A percentile compares a stretch with the other conserved stretches of the same genome.
Conservation (phyloP, 2,329 filamentous ascomycete genomes). For the Mycosphaerella arachidis region DNA sequence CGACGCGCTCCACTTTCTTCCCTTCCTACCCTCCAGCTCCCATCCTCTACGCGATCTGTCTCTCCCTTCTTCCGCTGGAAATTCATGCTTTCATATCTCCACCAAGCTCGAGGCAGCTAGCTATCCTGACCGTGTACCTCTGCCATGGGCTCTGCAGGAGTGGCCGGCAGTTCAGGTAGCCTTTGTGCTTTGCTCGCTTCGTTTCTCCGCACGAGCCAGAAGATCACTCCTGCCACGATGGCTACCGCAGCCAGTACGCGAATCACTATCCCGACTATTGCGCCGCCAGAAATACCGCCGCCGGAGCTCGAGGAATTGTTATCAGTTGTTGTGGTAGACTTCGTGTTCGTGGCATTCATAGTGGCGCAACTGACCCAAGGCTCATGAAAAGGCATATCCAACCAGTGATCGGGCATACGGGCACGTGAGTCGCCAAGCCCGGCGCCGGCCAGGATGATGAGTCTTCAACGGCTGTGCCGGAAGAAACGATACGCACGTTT, state of each 20-base stretch:
- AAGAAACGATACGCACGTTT: background rate
- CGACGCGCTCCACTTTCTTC: background rate
- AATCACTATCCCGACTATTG: slow-evolving; percentile 7
- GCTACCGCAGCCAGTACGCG: background rate
- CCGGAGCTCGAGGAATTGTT: background rate
- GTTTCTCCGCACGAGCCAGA: background rate
- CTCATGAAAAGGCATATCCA: too few relatives aligned
- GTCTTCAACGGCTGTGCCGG: background rate
- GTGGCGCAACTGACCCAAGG: background rate
- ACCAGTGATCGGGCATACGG: too few relatives aligned
- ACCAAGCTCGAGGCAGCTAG: background rate
- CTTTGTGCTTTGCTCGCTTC: slow-evolving; percentile 1
- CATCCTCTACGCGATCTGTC: background rate
- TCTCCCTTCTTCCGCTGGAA: background rate
- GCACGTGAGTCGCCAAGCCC: too few relatives aligned
- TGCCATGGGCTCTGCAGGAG: background rate
- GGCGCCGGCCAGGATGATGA: too few relatives aligned
- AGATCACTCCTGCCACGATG: background rate
- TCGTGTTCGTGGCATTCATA: slow-evolving; percentile 1
- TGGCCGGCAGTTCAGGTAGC: background rate
- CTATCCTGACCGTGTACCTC: background rate
- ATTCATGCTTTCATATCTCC: background rate
- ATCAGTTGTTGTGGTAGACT: background rate
- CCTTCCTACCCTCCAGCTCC: background rate
- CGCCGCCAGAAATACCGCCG: slow-evolving; percentile 3